A percentile compares a stretch with the other conserved stretches of the same genome.
phyloP scores from a whole-genome alignment of 331 rosid species.

The Quercus tomentella region DNA sequence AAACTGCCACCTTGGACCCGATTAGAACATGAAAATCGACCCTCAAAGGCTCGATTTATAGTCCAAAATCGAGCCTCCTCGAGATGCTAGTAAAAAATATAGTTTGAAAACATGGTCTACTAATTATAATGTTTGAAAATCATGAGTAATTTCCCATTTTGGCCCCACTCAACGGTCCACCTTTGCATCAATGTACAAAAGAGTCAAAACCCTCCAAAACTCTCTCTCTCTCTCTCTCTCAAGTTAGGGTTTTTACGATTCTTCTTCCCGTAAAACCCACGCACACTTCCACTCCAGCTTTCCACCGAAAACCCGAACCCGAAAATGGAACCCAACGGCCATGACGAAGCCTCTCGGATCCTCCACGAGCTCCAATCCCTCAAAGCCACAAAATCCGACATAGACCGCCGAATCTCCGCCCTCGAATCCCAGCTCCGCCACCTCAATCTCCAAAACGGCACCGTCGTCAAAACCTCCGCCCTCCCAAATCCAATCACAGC shows the following conservation, averaged over 20 bases:
- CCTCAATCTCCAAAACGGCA: constrained; percentile 32
- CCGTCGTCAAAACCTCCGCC: constrained; percentile 31
- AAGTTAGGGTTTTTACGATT: neutral
- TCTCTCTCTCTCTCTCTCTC: neutral
- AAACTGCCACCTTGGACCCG: no score
- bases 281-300: neutral
- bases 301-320: neutral
- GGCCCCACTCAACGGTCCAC: no score
- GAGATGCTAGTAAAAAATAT: no score
- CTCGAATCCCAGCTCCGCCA: constrained; percentile 63
- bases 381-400: constrained; percentile 38
- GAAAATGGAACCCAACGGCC: constrained; percentile 33
- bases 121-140: no score
- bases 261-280: neutral
- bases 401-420: constrained; percentile 54
- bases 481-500: constrained; percentile 17
- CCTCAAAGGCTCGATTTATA: no score
- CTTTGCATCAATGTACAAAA: no score
- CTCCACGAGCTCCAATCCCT: constrained; percentile 50
- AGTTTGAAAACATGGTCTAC: no score
- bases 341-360: constrained; percentile 40
- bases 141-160: no score
- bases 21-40: no score
- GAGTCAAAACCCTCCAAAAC: neutral
- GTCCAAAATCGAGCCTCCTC: no score